Base-by-base conservation (phyloP, 78 protist genomes). In the Tieghemostelium lacteum region DNA sequence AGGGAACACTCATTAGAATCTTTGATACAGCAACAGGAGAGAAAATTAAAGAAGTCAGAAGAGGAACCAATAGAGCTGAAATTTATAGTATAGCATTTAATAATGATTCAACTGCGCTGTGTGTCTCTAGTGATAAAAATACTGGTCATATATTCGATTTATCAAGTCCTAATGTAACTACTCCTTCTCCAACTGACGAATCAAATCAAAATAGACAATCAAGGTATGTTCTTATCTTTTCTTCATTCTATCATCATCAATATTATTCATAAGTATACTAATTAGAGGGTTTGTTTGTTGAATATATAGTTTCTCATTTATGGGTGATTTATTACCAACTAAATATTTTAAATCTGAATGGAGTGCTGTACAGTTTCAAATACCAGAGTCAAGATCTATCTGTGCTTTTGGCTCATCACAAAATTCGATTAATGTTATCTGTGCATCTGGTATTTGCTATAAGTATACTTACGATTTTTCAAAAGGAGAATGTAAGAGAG, bases 1-100 rank as follows among this genome's bases (percentile, higher is more conserved):
- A 93, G 87, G 99, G 99, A n/a, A 97, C 99, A 1, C 74, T 97
- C 19, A 87, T 98, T n/a, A 95, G 99, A 70, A 86, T 97, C 22
- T 97, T 88, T 64, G 99, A 98, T 86, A 87, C 98, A 7, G 54
- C 49, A 19, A 86, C 93, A 10, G 98, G 97, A 28, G 71, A 75
- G 19, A 80, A 55, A 55, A 64, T 96, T 34, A 83, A 93, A 42
- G 98, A 97, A 78, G 93, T 98, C 50, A 71, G 99, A 31, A 57
- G 99, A 1, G 99, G 99, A 17, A 95, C 97, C 12, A 89, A 96
- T 49, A 33, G 63, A 26, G 98, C 98, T 16, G 95, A 61, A 65
- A 95, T 96, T 42, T 93, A 88, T 60, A 77, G 86, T 70, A 83
- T 98, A 19, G 85, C 85, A 73, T 97, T 98, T 92, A 70, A 62